Percentiles rank a stretch among this genome's conserved stretches.
Evolutionary conservation across 306 rosid genomes (phyloP).

Genomic region (Malus orientalis): DNA sequence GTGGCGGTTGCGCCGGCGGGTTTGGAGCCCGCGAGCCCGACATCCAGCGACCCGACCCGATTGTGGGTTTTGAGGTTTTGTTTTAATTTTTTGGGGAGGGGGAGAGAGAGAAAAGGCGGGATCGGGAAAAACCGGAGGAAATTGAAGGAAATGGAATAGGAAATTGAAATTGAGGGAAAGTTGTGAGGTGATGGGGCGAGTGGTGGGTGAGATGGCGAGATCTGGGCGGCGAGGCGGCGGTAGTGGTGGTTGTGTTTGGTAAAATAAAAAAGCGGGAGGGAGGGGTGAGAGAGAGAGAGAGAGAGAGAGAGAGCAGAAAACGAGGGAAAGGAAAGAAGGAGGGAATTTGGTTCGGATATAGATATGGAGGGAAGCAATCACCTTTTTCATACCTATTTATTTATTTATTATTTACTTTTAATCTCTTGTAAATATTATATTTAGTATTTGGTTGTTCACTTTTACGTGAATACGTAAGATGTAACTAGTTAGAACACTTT

Average conservation of each 20-base stretch:
- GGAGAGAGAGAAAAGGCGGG: constrained; percentile 14
- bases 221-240: constrained; percentile 17
- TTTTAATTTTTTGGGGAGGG: neutral
- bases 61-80: neutral
- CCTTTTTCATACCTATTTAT: neutral
- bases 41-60: constrained; percentile 34
- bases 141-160: constrained; percentile 9
- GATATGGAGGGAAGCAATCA: constrained; percentile 89
- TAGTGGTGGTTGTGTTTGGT: constrained; percentile 19
- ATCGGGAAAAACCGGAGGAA: constrained; percentile 26
- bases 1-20: constrained; percentile 31
- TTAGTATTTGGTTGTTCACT: no score
- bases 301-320: constrained; percentile 44
- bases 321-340: constrained; percentile 68
- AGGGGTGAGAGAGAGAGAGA: constrained; percentile 37
- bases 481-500: no score
- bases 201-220: constrained; percentile 23
- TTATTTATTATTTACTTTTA: neutral
- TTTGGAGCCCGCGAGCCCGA: constrained; percentile 49
- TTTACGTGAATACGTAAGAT: no score
- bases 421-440: neutral
- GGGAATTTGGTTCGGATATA: constrained; percentile 94
- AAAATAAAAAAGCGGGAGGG: constrained; percentile 66
- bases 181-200: neutral
- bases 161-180: neutral